Evolutionary conservation across 352 stramenopile species (phyloP).

Genomic region (Phytophthora lateralis): DNA sequence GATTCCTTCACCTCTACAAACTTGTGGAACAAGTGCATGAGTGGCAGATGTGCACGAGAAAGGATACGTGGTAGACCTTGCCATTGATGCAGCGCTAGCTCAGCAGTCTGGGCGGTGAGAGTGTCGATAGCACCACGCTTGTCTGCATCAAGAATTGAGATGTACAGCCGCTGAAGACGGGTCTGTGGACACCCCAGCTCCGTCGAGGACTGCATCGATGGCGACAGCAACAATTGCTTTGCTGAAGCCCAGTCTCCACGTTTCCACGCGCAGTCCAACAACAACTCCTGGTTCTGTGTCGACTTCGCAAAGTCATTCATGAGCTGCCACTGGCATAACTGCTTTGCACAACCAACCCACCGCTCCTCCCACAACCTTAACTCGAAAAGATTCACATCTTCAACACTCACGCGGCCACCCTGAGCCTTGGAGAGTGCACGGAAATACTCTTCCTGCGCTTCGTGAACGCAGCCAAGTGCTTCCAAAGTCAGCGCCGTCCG

Average conservation of each 20-base stretch:
- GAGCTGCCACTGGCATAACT: constrained; percentile 93
- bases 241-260: constrained; percentile 88
- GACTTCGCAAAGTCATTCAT: constrained; percentile 93
- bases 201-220: constrained; percentile 63
- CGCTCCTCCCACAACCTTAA: constrained; percentile 87
- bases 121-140: constrained; percentile 74
- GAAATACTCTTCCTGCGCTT: constrained; percentile 90
- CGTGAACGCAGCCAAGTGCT: constrained; percentile 81
- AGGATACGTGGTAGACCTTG: constrained; percentile 86
- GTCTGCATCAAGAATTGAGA: constrained; percentile 85
- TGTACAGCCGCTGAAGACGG: constrained; percentile 86
- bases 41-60: constrained; percentile 73
- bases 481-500: constrained; percentile 76
- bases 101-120: constrained; percentile 71
- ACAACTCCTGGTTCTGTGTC: constrained; percentile 91
- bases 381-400: constrained; percentile 88
- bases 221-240: constrained; percentile 77
- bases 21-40: constrained; percentile 91
- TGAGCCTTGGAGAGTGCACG: constrained; percentile 80
- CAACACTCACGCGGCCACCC: constrained; percentile 69
- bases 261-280: constrained; percentile 94
- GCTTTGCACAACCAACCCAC: constrained; percentile 92
- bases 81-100: constrained; percentile 89
- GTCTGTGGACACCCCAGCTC: constrained; percentile 80
- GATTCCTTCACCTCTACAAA: constrained; percentile 94